Evolutionary conservation across 2,329 filamentous ascomycete species (phyloP).

Genomic region (Verticillium nonalfalfae): DNA sequence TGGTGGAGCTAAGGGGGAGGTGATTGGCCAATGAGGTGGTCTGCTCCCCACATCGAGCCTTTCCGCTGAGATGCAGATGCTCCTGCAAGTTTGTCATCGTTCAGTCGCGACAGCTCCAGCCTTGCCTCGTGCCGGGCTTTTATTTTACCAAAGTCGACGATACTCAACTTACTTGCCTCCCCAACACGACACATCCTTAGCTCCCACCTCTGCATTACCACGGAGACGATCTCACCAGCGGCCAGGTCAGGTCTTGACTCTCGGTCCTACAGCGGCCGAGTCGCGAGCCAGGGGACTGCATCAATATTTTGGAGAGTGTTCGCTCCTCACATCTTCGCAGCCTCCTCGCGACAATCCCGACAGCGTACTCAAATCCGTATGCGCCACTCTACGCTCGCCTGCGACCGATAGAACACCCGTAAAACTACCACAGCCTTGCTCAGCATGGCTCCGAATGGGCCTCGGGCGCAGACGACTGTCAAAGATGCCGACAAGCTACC

Average conservation of each 20-base stretch:
- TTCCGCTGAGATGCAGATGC: neutral
- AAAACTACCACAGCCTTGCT: neutral
- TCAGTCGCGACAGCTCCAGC: neutral
- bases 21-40: neutral
- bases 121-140: neutral
- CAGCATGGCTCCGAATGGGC: constrained; percentile 1
- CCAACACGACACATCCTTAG: neutral
- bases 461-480: neutral
- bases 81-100: neutral
- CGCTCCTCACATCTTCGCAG: neutral
- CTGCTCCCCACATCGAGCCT: neutral
- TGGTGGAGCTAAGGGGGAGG: neutral
- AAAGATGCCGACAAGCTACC: constrained; percentile 1
- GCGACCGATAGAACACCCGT: neutral
- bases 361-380: neutral
- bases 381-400: neutral
- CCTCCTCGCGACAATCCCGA: neutral
- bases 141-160: neutral
- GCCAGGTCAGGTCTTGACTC: too few relatives aligned
- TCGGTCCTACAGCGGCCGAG: too few relatives aligned
- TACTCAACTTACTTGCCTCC: neutral
- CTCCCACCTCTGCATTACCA: neutral
- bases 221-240: neutral
- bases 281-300: neutral
- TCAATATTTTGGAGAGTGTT: neutral